Conservation (phyloP, 2,329 filamentous ascomycete genomes). For the Coniella lustricola region DNA sequence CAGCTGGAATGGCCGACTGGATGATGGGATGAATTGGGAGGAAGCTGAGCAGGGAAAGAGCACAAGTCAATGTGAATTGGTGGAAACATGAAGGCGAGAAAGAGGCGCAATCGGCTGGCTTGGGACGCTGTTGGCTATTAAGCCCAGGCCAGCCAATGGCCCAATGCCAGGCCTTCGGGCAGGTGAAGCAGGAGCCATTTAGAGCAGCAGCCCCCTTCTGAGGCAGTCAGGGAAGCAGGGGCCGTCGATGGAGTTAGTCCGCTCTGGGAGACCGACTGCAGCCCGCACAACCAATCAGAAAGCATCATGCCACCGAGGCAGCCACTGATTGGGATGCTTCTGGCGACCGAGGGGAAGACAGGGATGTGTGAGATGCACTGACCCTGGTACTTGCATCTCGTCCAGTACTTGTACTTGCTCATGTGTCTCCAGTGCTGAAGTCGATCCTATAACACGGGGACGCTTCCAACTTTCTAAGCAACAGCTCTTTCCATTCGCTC, state of each 20-base stretch:
- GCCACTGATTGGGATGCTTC: slow-evolving; percentile 1
- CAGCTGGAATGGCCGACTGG: no score
- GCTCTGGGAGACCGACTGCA: slow-evolving; percentile 10
- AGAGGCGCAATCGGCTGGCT: neutral
- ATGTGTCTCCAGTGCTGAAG: no score
- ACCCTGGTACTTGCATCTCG: no score
- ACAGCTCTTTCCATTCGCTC: no score
- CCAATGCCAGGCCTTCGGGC: neutral
- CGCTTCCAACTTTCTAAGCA: no score
- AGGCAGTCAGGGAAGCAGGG: neutral
- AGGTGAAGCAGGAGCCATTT: slow-evolving; percentile 1
- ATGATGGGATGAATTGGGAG: neutral
- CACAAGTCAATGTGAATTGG: no score
- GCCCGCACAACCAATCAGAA: slow-evolving; percentile 6
- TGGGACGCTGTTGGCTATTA: neutral
- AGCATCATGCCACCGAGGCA: slow-evolving; percentile 9
- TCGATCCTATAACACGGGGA: no score
- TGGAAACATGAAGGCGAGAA: no score
- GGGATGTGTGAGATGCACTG: neutral
- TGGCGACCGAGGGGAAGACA: neutral
- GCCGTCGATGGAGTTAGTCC: slow-evolving; percentile 4
- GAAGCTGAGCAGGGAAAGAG: neutral
- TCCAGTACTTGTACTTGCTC: no score
- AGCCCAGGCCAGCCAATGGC: neutral
- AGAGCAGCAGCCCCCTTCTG: slow-evolving; percentile 3